Conservation (phyloP, 805 yeast species). For the Candida taoyuanica region DNA sequence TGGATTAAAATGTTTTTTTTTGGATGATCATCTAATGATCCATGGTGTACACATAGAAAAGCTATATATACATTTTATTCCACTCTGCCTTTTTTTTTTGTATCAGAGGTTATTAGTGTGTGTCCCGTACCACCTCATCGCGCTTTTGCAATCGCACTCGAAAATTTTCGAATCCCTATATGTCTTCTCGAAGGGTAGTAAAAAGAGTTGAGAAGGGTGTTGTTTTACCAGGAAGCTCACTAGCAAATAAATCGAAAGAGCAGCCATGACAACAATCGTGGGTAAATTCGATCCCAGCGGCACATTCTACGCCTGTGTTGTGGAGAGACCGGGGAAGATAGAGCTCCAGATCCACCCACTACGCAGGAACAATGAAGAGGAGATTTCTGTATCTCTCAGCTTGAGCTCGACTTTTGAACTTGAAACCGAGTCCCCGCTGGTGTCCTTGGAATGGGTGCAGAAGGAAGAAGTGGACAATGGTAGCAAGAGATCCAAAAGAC, state of each 20-base stretch:
- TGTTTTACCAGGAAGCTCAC: too few species aligned
- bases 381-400: conserved; percentile 18
- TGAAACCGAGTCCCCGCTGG: conserved; percentile 35
- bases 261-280: conserved; percentile 9
- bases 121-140: conserved; percentile 16
- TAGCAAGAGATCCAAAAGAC: conserved; percentile 26
- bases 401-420: conserved; percentile 36
- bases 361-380: conserved; percentile 17
- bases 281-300: conserved; percentile 30
- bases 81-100: too few species aligned
- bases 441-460: conserved; percentile 34
- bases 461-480: conserved; percentile 14
- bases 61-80: neutral
- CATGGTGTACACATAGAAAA: too few species aligned
- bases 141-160: conserved; percentile 8
- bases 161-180: conserved; percentile 15
- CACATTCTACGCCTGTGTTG: conserved; percentile 33
- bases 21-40: too few species aligned
- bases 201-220: too few species aligned
- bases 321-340: conserved; percentile 40
- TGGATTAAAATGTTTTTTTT: too few species aligned
- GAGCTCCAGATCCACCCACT: conserved; percentile 41
- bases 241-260: too few species aligned
- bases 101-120: too few species aligned
- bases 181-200: too few species aligned